Base-by-base conservation (phyloP, 805 yeast genomes). In the Candida ulmi region DNA sequence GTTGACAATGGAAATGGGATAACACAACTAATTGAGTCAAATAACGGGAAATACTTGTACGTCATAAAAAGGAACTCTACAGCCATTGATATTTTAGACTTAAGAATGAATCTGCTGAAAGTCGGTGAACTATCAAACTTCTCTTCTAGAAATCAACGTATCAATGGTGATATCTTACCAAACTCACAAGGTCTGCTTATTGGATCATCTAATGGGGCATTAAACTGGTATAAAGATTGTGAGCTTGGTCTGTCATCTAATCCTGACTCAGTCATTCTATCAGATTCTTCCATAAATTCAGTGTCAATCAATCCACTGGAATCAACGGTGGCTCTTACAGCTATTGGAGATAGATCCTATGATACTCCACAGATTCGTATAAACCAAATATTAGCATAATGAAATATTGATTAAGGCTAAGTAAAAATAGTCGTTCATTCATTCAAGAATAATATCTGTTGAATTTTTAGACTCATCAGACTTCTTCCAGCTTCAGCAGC, bases 11-110 rank as follows among this genome's bases (percentile, higher is more conserved):
- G 57, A 4, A 55, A 41, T 46, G 74, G 65, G 4, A 50, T 55
- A 15, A 55, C 50, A 13, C 73, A 68, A 44, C 30, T 68, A 0
- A 16, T 69, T 7, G 57, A 48, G 21, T 61, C 69, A 17, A 50
- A 47, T 2, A 68, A 65, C 47, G 68, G 63, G 5, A 60, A 58
- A 29, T 68, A 57, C 37, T 16, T 65, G 5, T 69, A 57, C 39
- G 54, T 55, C 1, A 21, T 66, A 1, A 50, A 58, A 25, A 49
- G 75, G 25, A 51, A 57, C 26, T 42, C 58, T 8, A 38, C 47
- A 17, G 31, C 15, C 2, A 62, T 69, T 17, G 57, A 57, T 5
- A 48, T 68, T 3, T 39, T 66, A 11, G 75, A 69, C 40, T 29
- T 48, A 3, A 42, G 75, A 23, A 57, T 61, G 64, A 47, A 41